Evolutionary conservation across 208 protist species (phyloP).

Genomic region (Acanthamoeba castellanii): DNA sequence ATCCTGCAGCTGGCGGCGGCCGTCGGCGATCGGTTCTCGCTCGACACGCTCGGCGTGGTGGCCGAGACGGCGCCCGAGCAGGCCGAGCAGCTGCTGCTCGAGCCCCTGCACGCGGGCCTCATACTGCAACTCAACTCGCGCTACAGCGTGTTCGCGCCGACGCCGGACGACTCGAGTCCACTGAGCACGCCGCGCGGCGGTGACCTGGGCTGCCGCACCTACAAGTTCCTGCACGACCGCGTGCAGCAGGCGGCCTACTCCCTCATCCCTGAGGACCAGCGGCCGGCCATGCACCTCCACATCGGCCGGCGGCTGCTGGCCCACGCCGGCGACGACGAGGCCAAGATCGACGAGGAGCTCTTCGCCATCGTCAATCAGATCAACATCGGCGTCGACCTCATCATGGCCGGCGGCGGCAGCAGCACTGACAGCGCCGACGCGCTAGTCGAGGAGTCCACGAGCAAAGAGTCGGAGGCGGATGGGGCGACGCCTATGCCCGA

Average conservation of each 20-base stretch:
- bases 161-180: too few species aligned
- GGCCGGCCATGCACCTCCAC: conserved; percentile 53
- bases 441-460: background rate
- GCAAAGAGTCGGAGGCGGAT: background rate
- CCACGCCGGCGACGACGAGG: background rate
- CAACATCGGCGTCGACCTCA: conserved; percentile 36
- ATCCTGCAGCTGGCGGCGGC: conserved; percentile 48
- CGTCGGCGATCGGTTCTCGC: conserved; percentile 57
- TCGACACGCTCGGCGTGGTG: conserved; percentile 30
- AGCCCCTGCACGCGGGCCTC: conserved; percentile 63
- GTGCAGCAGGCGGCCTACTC: conserved; percentile 76
- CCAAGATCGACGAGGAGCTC: conserved; percentile 65
- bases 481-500: background rate
- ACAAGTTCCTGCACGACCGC: conserved; percentile 40
- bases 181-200: background rate
- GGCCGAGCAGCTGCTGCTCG: background rate
- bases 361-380: conserved; percentile 70
- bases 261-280: conserved; percentile 12
- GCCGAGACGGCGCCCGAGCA: background rate
- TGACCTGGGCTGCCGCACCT: background rate
- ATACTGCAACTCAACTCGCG: background rate
- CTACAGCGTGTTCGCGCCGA: background rate
- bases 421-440: background rate
- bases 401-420: background rate
- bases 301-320: conserved; percentile 65